Evolutionary conservation across 2,329 filamentous ascomycete species (phyloP), one percentile per base, ranked within the genome.

Genomic region (Pseudogymnoascus sp.): DNA sequence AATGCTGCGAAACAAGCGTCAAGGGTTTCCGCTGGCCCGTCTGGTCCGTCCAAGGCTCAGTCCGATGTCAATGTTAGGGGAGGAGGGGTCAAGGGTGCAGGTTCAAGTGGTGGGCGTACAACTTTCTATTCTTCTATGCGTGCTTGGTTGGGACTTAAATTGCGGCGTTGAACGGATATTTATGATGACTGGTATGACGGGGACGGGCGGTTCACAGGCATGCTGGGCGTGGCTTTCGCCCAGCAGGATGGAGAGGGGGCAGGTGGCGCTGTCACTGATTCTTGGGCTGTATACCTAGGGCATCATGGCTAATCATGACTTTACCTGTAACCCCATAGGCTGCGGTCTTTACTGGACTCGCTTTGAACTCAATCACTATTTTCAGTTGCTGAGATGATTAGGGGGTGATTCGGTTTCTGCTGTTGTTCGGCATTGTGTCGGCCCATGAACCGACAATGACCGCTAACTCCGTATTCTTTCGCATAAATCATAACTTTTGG

Each of bases 21-120:
- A 61, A n/a, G n/a, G 36, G 36, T 58, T 58, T 61, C 48, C 52
- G 60, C 59, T 39, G 82, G 81, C 82, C 82, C 82, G 83, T 86
- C 81, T 78, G 72, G 72, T 74, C 76, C 78, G 72, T 70, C 75
- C 70, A 73, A 64, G 61, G 64, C 65, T 64, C 65, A 66, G 60
- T 65, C 61, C 58, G 67, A 61, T 64, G 61, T 64, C 62, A 52
- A 59, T 59, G 60, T 59, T 61, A 35, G 55, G 59, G 52, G 55
- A 63, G 61, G 45, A 25, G 61, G 66, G 67, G 67, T 64, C 65
- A 63, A 63, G 58, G 65, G 60, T 64, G 60, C 65, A 59, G 45
- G 65, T 64, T 59, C 61, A 10, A 65, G 62, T 62, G 64, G 62
- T n/a, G n/a, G n/a, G 60, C 60, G 60, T 42, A 64, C 62, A 61